A percentile compares a stretch with the other conserved stretches of the same genome.
Conservation (phyloP, 148 eudicot species). For the Polygonum aviculare region DNA sequence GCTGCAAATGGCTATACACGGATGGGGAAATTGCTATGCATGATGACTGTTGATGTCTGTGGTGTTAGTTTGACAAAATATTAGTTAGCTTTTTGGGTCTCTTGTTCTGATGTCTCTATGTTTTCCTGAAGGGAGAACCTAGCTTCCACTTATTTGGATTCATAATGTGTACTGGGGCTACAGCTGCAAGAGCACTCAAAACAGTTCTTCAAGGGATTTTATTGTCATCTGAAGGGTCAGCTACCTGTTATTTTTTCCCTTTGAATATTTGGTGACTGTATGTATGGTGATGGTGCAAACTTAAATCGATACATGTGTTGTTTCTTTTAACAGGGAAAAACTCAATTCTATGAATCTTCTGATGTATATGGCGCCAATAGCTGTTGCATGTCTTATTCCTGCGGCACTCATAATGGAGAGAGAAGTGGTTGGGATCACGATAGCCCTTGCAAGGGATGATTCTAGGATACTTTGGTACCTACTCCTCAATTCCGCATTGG, state of each 20-base stretch:
- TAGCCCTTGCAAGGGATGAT: conserved; percentile 1
- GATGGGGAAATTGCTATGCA: neutral
- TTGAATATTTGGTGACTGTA: neutral
- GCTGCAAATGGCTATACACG: neutral
- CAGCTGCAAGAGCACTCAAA: neutral
- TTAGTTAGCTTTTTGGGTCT: neutral
- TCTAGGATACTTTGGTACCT: neutral
- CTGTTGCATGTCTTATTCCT: neutral
- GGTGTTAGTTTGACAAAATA: neutral
- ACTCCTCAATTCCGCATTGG: neutral
- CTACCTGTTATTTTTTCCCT: neutral
- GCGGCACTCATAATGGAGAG: neutral
- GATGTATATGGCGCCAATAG: conserved; percentile 9
- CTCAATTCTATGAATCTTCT: conserved; percentile 9
- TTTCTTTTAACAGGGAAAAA: neutral
- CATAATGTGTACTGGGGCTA: neutral
- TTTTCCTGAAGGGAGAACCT: neutral
- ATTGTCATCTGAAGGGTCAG: neutral
- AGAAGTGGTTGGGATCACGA: neutral
- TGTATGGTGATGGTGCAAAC: neutral
- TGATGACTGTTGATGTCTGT: neutral
- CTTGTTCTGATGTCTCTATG: neutral
- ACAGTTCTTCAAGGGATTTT: neutral
- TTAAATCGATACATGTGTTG: neutral
- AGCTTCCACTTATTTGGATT: neutral